Conservation (phyloP, 2,329 filamentous ascomycete genomes). For the Aspergillus versicolor region DNA sequence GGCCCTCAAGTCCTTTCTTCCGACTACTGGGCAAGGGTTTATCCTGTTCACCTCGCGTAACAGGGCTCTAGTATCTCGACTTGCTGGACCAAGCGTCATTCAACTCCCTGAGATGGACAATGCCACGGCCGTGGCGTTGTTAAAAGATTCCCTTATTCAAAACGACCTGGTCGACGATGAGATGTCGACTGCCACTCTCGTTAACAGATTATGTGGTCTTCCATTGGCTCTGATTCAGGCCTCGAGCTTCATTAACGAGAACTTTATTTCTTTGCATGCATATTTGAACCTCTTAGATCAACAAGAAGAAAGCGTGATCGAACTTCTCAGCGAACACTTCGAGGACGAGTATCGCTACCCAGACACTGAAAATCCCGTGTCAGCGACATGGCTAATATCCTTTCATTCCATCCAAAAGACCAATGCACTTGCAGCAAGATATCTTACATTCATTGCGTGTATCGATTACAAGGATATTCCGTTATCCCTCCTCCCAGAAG, state of each 20-base stretch:
- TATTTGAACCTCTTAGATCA: slow-evolving; percentile 8
- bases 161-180: background rate
- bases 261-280: background rate
- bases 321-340: slow-evolving; percentile 12
- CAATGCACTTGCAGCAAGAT: background rate
- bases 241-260: slow-evolving; percentile 12
- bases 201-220: background rate
- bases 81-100: background rate
- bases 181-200: background rate
- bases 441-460: slow-evolving; percentile 32
- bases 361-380: slow-evolving; percentile 4
- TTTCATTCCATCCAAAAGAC: slow-evolving; percentile 16
- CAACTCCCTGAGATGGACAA: background rate
- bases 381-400: slow-evolving; percentile 9
- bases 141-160: background rate
- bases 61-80: too few relatives aligned
- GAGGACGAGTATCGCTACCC: background rate
- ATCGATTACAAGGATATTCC: slow-evolving; percentile 28
- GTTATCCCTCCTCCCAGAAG: slow-evolving; percentile 21
- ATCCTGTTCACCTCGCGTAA: background rate
- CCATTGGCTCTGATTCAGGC: background rate
- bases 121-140: fast-evolving
- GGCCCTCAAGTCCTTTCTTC: background rate
- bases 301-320: background rate
- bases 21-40: background rate